Evolutionary conservation across 257 asterid species (phyloP).

Genomic region (Nicotiana noctiflora): DNA sequence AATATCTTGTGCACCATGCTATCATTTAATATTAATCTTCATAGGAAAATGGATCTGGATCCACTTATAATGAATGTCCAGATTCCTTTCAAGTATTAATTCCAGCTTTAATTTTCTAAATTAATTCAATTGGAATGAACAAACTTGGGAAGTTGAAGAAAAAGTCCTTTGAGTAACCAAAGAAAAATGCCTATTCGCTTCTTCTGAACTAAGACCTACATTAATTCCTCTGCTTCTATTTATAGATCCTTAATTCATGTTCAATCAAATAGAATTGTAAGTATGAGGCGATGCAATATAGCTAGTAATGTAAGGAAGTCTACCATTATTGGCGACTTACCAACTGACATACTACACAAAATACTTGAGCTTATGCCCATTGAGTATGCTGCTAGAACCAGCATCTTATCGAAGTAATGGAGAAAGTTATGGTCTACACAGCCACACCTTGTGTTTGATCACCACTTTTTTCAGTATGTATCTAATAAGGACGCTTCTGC

Average conservation of each 20-base stretch:
- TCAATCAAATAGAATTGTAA: background rate
- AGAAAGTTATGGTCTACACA: background rate
- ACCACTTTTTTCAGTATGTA: background rate
- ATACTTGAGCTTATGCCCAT: background rate
- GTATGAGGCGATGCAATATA: background rate
- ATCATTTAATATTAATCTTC: too few species aligned
- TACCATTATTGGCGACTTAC: background rate
- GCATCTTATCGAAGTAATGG: background rate
- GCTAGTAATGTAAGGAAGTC: background rate
- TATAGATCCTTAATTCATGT: background rate
- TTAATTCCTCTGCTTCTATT: too few species aligned
- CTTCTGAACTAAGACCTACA: too few species aligned
- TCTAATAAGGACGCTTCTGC: background rate
- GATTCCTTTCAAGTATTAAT: too few species aligned
- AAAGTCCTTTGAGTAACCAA: too few species aligned
- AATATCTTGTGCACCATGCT: too few species aligned
- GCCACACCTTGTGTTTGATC: background rate
- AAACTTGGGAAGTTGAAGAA: too few species aligned
- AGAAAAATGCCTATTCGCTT: too few species aligned
- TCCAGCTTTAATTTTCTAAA: too few species aligned
- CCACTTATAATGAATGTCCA: too few species aligned
- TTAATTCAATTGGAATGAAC: too few species aligned
- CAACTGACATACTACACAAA: background rate
- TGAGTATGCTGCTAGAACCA: background rate
- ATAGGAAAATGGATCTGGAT: too few species aligned